phyloP scores from a whole-genome alignment of 495 filamentous ascomycete species.

The Margaritispora aquatica region DNA sequence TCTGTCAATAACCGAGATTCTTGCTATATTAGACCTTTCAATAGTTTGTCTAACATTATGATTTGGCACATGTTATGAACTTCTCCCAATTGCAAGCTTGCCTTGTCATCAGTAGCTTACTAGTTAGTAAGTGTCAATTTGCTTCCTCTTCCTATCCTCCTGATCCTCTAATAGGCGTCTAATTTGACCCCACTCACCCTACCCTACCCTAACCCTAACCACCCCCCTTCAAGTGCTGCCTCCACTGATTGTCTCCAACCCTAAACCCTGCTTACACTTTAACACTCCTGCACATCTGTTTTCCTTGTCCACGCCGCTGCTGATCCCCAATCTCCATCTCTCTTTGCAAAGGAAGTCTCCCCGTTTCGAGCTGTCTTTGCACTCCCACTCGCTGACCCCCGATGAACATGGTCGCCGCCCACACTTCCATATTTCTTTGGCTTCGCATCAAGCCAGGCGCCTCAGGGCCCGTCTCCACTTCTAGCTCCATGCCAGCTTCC shows the following conservation, averaged over 20 bases:
- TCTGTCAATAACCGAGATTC: too few species aligned
- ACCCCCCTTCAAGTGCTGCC: not conserved
- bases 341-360: not conserved
- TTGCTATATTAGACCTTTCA: too few species aligned
- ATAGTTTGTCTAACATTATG: too few species aligned
- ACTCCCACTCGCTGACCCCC: not conserved
- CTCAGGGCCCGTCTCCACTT: slow-evolving; percentile 6
- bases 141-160: not conserved
- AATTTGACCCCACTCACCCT: too few species aligned
- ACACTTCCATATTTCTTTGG: too few species aligned
- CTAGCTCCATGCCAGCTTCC: slow-evolving; percentile 13
- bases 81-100: too few species aligned
- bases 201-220: not conserved
- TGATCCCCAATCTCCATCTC: slow-evolving; percentile 14
- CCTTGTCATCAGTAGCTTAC: too few species aligned
- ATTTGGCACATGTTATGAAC: too few species aligned
- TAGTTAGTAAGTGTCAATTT: too few species aligned
- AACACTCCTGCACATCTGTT: not conserved
- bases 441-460: not conserved
- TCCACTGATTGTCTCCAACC: not conserved
- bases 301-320: slow-evolving; percentile 10
- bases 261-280: not conserved
- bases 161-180: too few species aligned
- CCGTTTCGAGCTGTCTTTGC: not conserved
- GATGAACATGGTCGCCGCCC: not conserved